A percentile compares a stretch with the other conserved stretches of the same genome.
phyloP scores from a whole-genome alignment of 2,329 filamentous ascomycete genomes.

The Lachnellula occidentalis region DNA sequence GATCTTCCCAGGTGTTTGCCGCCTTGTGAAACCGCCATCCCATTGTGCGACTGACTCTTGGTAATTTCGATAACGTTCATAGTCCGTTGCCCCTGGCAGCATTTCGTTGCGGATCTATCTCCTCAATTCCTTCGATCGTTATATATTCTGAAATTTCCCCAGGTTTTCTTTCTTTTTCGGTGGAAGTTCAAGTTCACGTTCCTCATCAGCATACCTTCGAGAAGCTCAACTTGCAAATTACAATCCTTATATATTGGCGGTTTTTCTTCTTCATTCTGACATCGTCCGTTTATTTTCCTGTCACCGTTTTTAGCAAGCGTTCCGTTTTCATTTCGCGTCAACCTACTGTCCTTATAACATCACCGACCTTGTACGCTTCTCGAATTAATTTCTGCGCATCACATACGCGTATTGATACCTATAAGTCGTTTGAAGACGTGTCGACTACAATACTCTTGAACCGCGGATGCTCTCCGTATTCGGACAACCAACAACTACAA shows the following conservation, averaged over 20 bases:
- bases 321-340: neutral
- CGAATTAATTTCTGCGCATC: neutral
- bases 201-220: neutral
- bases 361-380: neutral
- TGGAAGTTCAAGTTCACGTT: neutral
- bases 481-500: neutral
- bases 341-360: neutral
- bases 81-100: constrained; percentile 26
- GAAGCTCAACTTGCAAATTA: neutral
- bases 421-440: too few species aligned
- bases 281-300: neutral
- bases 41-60: constrained; percentile 26
- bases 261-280: neutral
- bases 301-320: constrained; percentile 3
- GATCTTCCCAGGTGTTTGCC: constrained; percentile 4
- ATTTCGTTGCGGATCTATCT: constrained; percentile 1
- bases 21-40: constrained; percentile 13
- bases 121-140: constrained; percentile 3
- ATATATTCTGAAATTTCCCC: constrained; percentile 5
- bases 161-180: neutral
- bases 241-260: constrained; percentile 1
- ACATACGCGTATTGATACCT: neutral
- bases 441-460: neutral
- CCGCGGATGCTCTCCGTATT: neutral
- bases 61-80: constrained; percentile 21